Percentiles rank a stretch among this genome's conserved stretches.
phyloP scores from a whole-genome alignment of 2,329 filamentous ascomycete species.

The Fusarium chlamydosporum region DNA sequence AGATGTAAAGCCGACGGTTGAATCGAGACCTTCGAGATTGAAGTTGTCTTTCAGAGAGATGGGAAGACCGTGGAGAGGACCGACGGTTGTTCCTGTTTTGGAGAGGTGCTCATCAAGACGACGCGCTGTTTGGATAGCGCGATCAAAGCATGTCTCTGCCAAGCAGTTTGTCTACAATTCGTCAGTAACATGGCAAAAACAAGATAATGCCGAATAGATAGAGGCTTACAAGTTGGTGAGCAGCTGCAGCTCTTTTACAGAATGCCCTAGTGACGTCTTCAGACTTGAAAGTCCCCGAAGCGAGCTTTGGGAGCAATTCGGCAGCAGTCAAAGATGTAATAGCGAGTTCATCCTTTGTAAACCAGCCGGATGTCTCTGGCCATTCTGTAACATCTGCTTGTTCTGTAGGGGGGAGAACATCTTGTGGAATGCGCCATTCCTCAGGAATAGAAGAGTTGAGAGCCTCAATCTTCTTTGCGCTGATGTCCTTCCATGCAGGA shows the following conservation, averaged over 20 bases:
- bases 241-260: conserved; percentile 67
- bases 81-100: conserved; percentile 63
- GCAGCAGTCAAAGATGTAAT: conserved; percentile 63
- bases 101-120: conserved; percentile 65
- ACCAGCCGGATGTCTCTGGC: conserved; percentile 71
- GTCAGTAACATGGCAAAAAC: background rate
- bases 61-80: conserved; percentile 76
- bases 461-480: conserved; percentile 35
- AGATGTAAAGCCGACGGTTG: conserved; percentile 74
- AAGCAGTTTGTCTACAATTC: conserved; percentile 62
- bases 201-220: no score
- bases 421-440: conserved; percentile 69
- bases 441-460: conserved; percentile 64
- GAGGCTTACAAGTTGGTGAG: conserved; percentile 63
- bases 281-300: conserved; percentile 55
- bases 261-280: conserved; percentile 64
- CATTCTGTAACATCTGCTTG: conserved; percentile 68
- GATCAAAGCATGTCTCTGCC: conserved; percentile 68
- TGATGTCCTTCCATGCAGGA: conserved; percentile 37
- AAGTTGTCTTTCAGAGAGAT: conserved; percentile 80
- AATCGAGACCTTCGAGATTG: conserved; percentile 71
- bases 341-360: conserved; percentile 63
- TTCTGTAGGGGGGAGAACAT: conserved; percentile 65
- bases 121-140: conserved; percentile 64
- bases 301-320: conserved; percentile 55